phyloP scores from a whole-genome alignment of 306 rosid genomes.

The Prunus davidiana region DNA sequence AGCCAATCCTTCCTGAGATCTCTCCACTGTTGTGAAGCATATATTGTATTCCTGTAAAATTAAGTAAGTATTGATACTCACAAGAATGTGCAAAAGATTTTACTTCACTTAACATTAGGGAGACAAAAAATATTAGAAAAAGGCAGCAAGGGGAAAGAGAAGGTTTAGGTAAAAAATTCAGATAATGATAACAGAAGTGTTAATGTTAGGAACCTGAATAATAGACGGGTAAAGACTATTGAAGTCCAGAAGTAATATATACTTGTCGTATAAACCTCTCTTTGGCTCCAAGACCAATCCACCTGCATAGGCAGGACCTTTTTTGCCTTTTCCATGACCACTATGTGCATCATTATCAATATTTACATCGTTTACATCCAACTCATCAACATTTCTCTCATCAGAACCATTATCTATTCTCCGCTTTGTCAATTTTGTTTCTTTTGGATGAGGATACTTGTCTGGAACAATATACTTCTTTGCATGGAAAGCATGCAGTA shows the following conservation, averaged over 20 bases:
- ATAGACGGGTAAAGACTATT: constrained; percentile 98
- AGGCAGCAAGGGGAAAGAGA: not conserved
- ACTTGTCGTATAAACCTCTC: constrained; percentile 92
- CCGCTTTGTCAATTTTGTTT: constrained; percentile 56
- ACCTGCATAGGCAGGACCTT: constrained; percentile 84
- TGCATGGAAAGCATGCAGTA: constrained; percentile 94
- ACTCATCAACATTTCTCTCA: constrained; percentile 45
- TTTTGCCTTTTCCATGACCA: constrained; percentile 70
- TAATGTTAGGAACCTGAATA: constrained; percentile 64
- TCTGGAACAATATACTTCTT: constrained; percentile 88
- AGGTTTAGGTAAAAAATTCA: not conserved
- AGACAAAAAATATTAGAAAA: not conserved
- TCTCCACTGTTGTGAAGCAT: constrained; percentile 94
- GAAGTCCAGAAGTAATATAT: constrained; percentile 87
- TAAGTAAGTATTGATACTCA: constrained; percentile 1
- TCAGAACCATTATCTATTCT: constrained; percentile 46
- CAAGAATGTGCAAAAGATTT: constrained; percentile 7
- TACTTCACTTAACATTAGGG: not conserved
- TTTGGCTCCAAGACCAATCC: constrained; percentile 98
- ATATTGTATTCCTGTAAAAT: constrained; percentile 83
- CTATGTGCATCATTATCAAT: constrained; percentile 46
- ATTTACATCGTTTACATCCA: constrained; percentile 47
- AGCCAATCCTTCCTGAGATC: constrained; percentile 58
- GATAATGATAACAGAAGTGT: not conserved
- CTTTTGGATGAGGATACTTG: constrained; percentile 60